Base-by-base conservation (phyloP, 805 yeast species). In the Dipodascopsis uninucleata region DNA sequence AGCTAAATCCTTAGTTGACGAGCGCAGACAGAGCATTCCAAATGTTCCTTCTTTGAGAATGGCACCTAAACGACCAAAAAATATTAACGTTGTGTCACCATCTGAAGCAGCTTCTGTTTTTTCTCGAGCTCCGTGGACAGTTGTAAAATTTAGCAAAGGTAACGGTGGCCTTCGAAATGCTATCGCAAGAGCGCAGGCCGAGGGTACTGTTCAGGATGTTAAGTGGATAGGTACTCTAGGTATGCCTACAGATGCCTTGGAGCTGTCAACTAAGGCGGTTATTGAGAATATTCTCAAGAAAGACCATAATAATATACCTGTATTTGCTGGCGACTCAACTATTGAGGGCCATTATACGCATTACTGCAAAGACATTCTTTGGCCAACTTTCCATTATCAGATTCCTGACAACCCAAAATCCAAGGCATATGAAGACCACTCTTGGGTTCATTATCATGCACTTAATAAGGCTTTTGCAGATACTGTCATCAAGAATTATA, bases 301-400 rank as follows among this genome's bases (percentile, higher is more conserved):
- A 49, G 22, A 43, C 14, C 28, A 40, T 16, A 23, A 28, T 14
- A 18, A 31, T 2, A 16, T 52, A n/a, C 78, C 87, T 0, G 85
- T 88, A 2, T 78, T 77, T 47, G 80, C 90, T 2, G 77, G 77
- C 54, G 97, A 93, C 64, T 66, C 77, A 24, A 79, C 87, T 1
- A 86, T 87, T 57, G 84, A 83, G 59, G 97, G 97, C 17, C 96
- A 89, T 61, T 93, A 93, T 64, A 79, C 79, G 46, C 85, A 86
- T 41, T 93, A 84, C 63, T 90, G 97, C 64, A 93, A 93, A 65
- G 94, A 89, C 59, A 85, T 93, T 31, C 69, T 93, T 50, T 93
- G 97, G 97, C 98, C 98, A 25, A 86, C 96, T 1, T 74, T 93
- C 52, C 85, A 79, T 52, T 93, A 93, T 62, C 96, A 90, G 64